Base-by-base conservation (phyloP, 1,284 basidiomycete species). In the Chondrostereum purpureum region DNA sequence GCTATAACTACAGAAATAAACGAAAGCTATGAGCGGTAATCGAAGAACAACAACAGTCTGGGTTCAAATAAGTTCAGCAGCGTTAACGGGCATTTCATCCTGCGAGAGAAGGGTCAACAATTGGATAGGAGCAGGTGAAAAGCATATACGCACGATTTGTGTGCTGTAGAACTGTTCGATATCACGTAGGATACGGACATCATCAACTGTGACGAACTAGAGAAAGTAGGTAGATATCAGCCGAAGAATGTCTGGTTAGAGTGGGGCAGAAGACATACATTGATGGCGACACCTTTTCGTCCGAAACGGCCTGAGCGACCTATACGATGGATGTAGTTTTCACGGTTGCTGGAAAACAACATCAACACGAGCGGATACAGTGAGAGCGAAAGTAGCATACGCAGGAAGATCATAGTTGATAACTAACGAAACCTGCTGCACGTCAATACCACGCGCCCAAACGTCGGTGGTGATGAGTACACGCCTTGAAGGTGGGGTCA, bases 321-420 rank as follows among this genome's bases (percentile, higher is more conserved):
- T 58, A 97, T 97, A 58, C 94, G 85, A 70, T 98, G 94, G 55
- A 99, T 94, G 70, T 99, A 99, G 67, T 97, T 96, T 74, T 98
- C 94, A 77, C 92, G 92, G 65, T 93, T 93, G 52, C 86, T 89
- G 53, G 39, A 49, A 36, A 22, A 43, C 42, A 27, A 21, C 50
- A 48, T 54, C 53, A 43, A 52, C 45, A 53, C 52, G 20, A 39
- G 38, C 16, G 27, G 20, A 40, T n/a, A 21, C 31, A 12, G 39
- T 24, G 17, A 27, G 35, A 39, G 31, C 50, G 49, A 53, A 50
- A 39, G 17, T 38, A 19, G 67, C 79, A 59, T 72, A 91, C 86
- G 89, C 85, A 49, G 92, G 94, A 48, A 98, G 75, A 62, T 97
- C 94, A 62, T 98, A 98, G 70, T 98, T 98, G 63, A 98, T 98